Base-by-base conservation (phyloP, 1,284 basidiomycete species). In the Tilletia caries region DNA sequence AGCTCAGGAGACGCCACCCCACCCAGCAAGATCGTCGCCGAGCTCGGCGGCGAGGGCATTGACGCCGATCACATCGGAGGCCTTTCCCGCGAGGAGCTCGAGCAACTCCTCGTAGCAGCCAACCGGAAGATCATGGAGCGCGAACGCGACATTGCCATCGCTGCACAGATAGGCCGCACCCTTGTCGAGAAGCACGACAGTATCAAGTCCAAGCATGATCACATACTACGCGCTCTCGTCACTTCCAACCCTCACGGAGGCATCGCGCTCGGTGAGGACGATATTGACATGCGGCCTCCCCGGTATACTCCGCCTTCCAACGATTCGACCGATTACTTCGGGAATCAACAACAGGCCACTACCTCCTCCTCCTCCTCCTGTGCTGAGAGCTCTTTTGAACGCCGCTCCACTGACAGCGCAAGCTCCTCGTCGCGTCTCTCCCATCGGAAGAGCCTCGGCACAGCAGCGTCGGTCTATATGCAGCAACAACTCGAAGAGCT, bases 181-280 rank as follows among this genome's bases (percentile, higher is more conserved):
- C 71, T 80, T 23, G 68, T 80, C n/a, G 76, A 80, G 33, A 80
- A 80, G 73, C 79, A 80, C 33, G 69, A 76, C 2, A 73, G 72
- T 10, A 73, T 80, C 5, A 69, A 75, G 2, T 48, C 29, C 37
- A 70, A 67, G 64, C 73, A 75, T 62, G 76, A 73, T 48, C 75
- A 72, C 27, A 75, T 76, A 69, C 70, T 75, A 70, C 66, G 64
- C 15, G 41, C 44, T 25, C 41, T 70, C 20, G 27, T 34, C n/a
- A 37, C 66, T 8, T 41, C 37, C 37, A 41, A 41, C 37, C 37
- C 37, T 6, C 37, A 10, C 15, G 37, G 37, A 41, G 37, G 37
- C 8, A 15, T 23, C 32, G 43, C 37, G 32, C 25, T 25, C 20
- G 27, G 27, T 13, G 52, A 54, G 25, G 52, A 65, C 12, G 62